Conservation (phyloP, 768 basidiomycete species). For the Termitomyces sp. region DNA sequence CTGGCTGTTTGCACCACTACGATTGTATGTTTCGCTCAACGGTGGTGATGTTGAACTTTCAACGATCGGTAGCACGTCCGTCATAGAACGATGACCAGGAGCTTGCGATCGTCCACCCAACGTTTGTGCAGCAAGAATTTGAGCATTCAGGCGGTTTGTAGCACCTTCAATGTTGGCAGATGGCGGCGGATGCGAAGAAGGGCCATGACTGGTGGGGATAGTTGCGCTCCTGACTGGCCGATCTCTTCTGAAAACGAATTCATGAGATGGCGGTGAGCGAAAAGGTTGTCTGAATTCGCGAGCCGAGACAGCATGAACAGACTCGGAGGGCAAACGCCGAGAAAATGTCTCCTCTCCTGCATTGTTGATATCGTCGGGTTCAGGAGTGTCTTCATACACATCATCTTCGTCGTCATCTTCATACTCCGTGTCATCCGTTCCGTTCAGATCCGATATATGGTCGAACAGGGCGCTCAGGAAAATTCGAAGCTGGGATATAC, state of each 20-base stretch:
- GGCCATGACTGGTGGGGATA: constrained; percentile 13
- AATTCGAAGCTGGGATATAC: constrained; percentile 75
- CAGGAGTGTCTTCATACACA: constrained; percentile 39
- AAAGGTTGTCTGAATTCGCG: constrained; percentile 17
- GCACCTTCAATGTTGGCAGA: constrained; percentile 27
- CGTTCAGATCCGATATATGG: constrained; percentile 67
- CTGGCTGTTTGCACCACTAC: constrained; percentile 44
- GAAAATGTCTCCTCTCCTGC: constrained; percentile 28
- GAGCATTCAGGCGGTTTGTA: constrained; percentile 29
- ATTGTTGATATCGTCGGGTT: constrained; percentile 31
- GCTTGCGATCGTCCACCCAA: constrained; percentile 29
- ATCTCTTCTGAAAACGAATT: constrained; percentile 30
- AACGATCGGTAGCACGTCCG: constrained; percentile 52
- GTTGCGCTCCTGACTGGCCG: constrained; percentile 22
- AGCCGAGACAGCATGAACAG: constrained; percentile 15
- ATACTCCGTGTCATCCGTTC: constrained; percentile 64
- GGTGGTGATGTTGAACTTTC: constrained; percentile 57
- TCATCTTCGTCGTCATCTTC: constrained; percentile 55
- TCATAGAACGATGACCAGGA: constrained; percentile 23
- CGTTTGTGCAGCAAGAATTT: constrained; percentile 26
- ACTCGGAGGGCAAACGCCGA: constrained; percentile 22
- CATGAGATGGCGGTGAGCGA: constrained; percentile 23
- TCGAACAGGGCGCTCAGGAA: constrained; percentile 76
- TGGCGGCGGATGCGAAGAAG: constrained; percentile 16
- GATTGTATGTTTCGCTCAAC: constrained; percentile 55